Evolutionary conservation across 176 grass and related monocot genomes (phyloP), one percentile per base, ranked within the genome.

Genomic region (sorghum (Sorghum bicolor)): DNA sequence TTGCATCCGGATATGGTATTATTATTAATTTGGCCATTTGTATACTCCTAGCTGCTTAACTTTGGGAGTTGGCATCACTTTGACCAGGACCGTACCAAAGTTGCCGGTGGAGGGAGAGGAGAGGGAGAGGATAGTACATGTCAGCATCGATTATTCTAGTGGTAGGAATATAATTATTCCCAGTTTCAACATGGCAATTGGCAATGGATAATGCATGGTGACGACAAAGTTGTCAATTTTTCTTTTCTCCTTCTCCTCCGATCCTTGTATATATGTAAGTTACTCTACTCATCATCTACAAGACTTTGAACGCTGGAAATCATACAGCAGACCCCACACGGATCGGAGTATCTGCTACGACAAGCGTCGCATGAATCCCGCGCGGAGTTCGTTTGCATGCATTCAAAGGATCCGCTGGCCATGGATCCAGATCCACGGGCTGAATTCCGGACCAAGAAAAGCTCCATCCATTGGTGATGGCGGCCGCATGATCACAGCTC

Each of bases 1-100:
- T 20, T 22, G 70, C 71, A n/a, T 80, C 33, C 24, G 87, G 77
- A 83, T 76, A 72, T 81, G 76, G 39, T 19, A 22, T 26, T 47
- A 13, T n/a, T n/a, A n/a, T n/a, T n/a, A n/a, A n/a, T 16, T 80
- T 57, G 31, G 16, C 24, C n/a, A 20, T 25, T 26, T 67, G 4
- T 75, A 30, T 71, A 15, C 15, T 41, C 39, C 39, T 41, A 58
- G 34, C 19, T 11, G 87, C 70, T 50, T 63, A 85, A 60, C 71
- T 85, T 82, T 65, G 71, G 87, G 64, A 77, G 72, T 63, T 76
- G 71, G 71, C 83, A 43, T 85, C 82, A 1, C 50, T 85, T 89
- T 77, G 82, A 81, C 87, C 71, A 64, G 26, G 86, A 88, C 80
- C 74, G 34, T 24, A n/a, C 52, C 7, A 2, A 16, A 0, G 66